Evolutionary conservation across 1,139 yeast genomes (phyloP).

Genomic region (Pichia kudriavzevii): DNA sequence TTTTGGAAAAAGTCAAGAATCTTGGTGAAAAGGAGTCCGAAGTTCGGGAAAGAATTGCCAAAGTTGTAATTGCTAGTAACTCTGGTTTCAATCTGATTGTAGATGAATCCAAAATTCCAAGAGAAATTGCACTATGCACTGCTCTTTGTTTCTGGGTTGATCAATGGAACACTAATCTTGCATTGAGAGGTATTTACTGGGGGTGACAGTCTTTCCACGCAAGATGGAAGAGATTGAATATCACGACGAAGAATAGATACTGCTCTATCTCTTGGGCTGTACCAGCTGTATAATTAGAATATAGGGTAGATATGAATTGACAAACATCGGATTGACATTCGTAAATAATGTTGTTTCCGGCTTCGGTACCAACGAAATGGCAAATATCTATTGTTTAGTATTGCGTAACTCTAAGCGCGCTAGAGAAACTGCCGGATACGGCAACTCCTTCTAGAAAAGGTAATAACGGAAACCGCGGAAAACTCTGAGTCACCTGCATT

Average conservation of each 20-base stretch:
- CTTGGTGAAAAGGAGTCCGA: conserved; percentile 57
- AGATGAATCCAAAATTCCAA: conserved; percentile 46
- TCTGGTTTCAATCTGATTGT: conserved; percentile 47
- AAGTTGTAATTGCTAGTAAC: conserved; percentile 40
- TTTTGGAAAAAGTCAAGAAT: conserved; percentile 48
- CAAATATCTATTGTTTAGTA: no score
- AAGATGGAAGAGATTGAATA: conserved; percentile 48
- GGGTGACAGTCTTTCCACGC: conserved; percentile 44
- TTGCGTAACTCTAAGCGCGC: no score
- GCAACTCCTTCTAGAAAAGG: conserved; percentile 14
- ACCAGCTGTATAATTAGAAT: no score
- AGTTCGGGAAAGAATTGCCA: conserved; percentile 52
- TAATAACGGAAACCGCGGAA: conserved; percentile 27
- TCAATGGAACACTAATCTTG: conserved; percentile 57
- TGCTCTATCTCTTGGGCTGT: no score
- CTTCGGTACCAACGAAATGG: no score
- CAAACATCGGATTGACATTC: no score
- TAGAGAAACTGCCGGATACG: conserved; percentile 15
- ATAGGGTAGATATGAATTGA: no score
- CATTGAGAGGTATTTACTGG: conserved; percentile 55
- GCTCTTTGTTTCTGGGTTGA: conserved; percentile 56
- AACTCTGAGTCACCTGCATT: conserved; percentile 14
- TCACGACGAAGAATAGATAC: no score
- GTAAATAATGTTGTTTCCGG: no score
- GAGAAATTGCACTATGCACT: conserved; percentile 50